Evolutionary conservation across 202 grass and related monocot species (phyloP).

Genomic region (Eragrostis tef): DNA sequence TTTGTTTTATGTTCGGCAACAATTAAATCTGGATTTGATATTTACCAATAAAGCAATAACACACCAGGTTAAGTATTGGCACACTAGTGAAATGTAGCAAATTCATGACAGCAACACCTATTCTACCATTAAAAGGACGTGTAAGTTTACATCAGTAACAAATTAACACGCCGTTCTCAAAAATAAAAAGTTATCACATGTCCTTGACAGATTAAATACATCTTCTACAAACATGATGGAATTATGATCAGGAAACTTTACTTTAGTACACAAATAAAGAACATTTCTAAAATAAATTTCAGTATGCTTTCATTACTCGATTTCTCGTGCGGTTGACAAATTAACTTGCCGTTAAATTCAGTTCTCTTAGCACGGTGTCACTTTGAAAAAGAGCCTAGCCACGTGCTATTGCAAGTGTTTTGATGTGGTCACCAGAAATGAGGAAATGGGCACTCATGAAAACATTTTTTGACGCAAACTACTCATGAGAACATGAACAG

Average conservation of each 20-base stretch:
- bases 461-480: too few species aligned
- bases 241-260: background rate
- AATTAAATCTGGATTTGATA: background rate
- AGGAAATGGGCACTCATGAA: background rate
- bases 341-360: background rate
- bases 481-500: too few species aligned
- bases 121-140: too few species aligned
- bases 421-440: background rate
- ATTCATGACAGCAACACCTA: background rate
- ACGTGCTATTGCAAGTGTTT: background rate
- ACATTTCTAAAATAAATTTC: background rate
- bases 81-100: background rate
- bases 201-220: too few species aligned
- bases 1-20: background rate
- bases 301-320: background rate
- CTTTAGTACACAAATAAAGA: background rate
- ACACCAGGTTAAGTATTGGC: background rate
- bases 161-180: too few species aligned
- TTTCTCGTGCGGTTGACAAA: background rate
- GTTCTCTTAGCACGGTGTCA: background rate
- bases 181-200: too few species aligned
- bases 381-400: background rate
- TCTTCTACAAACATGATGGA: too few species aligned
- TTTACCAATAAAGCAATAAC: background rate
- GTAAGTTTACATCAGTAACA: too few species aligned